These are phyloP conservation scores for Fallopia convolvulus DNA, from an alignment of 148 eudicot genomes.

Conservation along the genomic window DNA sequence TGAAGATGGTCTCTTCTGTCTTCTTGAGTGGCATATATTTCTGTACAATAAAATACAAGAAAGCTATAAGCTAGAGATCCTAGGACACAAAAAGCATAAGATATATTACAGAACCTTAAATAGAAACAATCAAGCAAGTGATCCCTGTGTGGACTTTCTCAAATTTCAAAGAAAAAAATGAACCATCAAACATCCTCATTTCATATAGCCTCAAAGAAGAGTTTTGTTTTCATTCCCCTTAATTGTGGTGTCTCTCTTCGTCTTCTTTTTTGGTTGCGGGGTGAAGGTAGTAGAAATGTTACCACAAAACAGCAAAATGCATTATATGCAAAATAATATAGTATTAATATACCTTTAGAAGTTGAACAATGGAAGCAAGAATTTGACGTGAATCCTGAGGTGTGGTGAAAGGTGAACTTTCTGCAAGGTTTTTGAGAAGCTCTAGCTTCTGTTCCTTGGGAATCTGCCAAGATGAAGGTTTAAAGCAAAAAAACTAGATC, in stretches of 20 bases:
- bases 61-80: neutral
- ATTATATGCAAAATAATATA: neutral
- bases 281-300: neutral
- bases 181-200: slow-evolving; percentile 1
- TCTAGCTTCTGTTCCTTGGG: slow-evolving; percentile 87
- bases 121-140: neutral
- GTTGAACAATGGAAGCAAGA: slow-evolving; percentile 76
- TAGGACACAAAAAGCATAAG: neutral
- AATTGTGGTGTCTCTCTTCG: neutral
- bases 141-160: neutral
- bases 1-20: slow-evolving; percentile 79
- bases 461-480: slow-evolving; percentile 37
- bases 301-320: neutral
- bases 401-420: slow-evolving; percentile 69
- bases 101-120: neutral
- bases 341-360: slow-evolving; percentile 49
- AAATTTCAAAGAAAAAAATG: neutral
- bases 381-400: slow-evolving; percentile 84
- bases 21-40: slow-evolving; percentile 80
- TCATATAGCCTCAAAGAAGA: neutral
- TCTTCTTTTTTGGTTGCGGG: neutral
- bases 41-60: slow-evolving; percentile 24
- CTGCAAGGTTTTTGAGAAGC: slow-evolving; percentile 89
- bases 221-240: neutral
- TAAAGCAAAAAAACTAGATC: neutral